Base-by-base conservation (phyloP, 2,329 filamentous ascomycete genomes). In the Pyrenophora graminea region DNA sequence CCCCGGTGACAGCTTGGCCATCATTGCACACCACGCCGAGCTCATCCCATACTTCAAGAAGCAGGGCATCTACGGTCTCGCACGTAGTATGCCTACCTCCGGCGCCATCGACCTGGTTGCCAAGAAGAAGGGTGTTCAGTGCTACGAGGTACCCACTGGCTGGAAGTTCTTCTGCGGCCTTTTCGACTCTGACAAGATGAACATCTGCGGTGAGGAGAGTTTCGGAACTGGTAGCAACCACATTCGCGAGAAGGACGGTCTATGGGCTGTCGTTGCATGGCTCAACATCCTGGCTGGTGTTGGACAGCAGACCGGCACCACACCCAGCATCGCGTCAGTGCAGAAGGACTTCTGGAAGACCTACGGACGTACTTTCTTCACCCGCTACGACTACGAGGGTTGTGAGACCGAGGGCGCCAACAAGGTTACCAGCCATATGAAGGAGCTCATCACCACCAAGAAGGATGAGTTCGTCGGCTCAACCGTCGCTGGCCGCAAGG, bases 161-260 rank as follows among this genome's bases (percentile, higher is more conserved):
- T 99, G 94, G 94, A 97, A 96, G 82, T 96, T 90, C 79, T 99
- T 94, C 39, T 99, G 97, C 72, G 94, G 94, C 56, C 94, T 95
- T 36, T 96, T 91, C 60, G 94, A 95, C 49, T 84, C 97, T 61
- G 93, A 99, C 76, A 99, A 99, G 85, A 99, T 99, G 94, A 97
- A 94, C 69, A 99, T 99, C 74, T 99, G 94, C 72, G 94, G 94
- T 52, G 94, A 99, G 78, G 94, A 99, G 82, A 94, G 89, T 60
- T 99, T 99, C 75, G 94, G 94, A 62, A 99, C 94, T 9, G 94
- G 94, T 33, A 96, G 90, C 77, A 97, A 99, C 81, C 94, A 99
- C 77, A 96, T 99, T 71, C 91, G 94, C 65, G 94, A 99, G 81
- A 99, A 99, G 84, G 94, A 99, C 70, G 94, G 94, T 56, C 84